These are phyloP conservation scores for Diaporthe sp. DNA, from an alignment of 2,329 filamentous ascomycete species.

Conservation along the genomic window DNA sequence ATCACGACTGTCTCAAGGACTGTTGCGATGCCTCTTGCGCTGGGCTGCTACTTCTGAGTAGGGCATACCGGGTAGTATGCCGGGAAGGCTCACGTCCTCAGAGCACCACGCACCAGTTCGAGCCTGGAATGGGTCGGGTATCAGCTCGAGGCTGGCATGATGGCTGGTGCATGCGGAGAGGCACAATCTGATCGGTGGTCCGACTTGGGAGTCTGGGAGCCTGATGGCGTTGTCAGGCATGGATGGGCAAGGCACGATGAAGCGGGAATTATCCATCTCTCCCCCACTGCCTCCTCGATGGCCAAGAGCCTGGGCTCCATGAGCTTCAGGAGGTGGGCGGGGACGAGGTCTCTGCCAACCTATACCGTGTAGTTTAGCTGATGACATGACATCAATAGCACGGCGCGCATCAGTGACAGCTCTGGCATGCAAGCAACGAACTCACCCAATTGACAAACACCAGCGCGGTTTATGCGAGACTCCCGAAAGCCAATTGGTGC, in stretches of 20 bases:
- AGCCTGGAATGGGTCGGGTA: constrained; percentile 8
- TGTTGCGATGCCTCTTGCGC: neutral
- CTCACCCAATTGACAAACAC: neutral
- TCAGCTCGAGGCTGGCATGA: constrained; percentile 8
- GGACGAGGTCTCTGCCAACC: neutral
- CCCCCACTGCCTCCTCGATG: neutral
- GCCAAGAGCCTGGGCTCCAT: constrained; percentile 16
- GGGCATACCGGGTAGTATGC: neutral
- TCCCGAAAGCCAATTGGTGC: constrained; percentile 27
- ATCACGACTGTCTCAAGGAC: neutral
- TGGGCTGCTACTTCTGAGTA: neutral
- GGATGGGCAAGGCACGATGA: neutral
- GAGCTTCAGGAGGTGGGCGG: constrained; percentile 6
- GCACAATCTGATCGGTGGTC: constrained; percentile 1
- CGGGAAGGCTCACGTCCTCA: neutral
- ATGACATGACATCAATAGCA: constrained; percentile 12
- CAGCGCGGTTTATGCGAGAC: constrained; percentile 8
- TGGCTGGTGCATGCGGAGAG: neutral
- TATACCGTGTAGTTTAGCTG: constrained; percentile 12
- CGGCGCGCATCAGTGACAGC: constrained; percentile 2
- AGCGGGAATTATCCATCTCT: neutral
- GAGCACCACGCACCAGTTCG: neutral
- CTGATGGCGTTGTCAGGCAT: constrained; percentile 1
- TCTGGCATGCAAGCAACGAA: neutral
- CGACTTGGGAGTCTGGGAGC: neutral